These are phyloP conservation scores for Phaffomyces antillensis DNA, from an alignment of 805 yeast species.

Conservation along the genomic window DNA sequence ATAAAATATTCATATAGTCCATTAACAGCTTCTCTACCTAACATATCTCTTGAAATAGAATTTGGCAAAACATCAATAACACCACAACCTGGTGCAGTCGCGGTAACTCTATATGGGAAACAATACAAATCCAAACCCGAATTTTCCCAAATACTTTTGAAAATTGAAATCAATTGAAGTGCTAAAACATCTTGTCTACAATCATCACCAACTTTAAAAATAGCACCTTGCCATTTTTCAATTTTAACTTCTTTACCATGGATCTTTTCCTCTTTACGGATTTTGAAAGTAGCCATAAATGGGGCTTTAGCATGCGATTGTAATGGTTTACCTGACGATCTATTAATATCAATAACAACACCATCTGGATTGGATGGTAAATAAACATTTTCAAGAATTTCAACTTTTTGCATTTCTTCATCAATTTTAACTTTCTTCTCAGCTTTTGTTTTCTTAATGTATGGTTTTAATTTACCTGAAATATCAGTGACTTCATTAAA, in stretches of 20 bases:
- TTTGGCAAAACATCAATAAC: slow-evolving; percentile 96
- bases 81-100: slow-evolving; percentile 99
- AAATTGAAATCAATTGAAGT: slow-evolving; percentile 82
- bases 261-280: slow-evolving; percentile 48
- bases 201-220: slow-evolving; percentile 98
- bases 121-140: slow-evolving; percentile 87
- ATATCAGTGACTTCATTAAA: slow-evolving; percentile 88
- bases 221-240: slow-evolving; percentile 88
- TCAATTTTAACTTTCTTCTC: slow-evolving; percentile 95
- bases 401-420: slow-evolving; percentile 82
- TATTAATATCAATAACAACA: slow-evolving; percentile 79
- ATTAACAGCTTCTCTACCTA: slow-evolving; percentile 97
- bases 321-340: slow-evolving; percentile 88
- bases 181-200: slow-evolving; percentile 97
- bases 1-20: slow-evolving; percentile 90
- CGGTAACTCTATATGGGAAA: slow-evolving; percentile 92
- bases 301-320: slow-evolving; percentile 99
- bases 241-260: slow-evolving; percentile 34
- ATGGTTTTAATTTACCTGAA: slow-evolving; percentile 93
- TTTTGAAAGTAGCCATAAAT: slow-evolving; percentile 91
- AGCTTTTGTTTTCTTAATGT: slow-evolving; percentile 86
- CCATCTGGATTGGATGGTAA: slow-evolving; percentile 97
- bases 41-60: slow-evolving; percentile 93
- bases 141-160: slow-evolving; percentile 82
- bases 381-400: slow-evolving; percentile 75